A percentile compares a stretch with the other conserved stretches of the same genome.
These are phyloP conservation scores for Melampsora abietis-canadensis DNA, from an alignment of 1,284 basidiomycete genomes.

Conservation along the genomic window DNA sequence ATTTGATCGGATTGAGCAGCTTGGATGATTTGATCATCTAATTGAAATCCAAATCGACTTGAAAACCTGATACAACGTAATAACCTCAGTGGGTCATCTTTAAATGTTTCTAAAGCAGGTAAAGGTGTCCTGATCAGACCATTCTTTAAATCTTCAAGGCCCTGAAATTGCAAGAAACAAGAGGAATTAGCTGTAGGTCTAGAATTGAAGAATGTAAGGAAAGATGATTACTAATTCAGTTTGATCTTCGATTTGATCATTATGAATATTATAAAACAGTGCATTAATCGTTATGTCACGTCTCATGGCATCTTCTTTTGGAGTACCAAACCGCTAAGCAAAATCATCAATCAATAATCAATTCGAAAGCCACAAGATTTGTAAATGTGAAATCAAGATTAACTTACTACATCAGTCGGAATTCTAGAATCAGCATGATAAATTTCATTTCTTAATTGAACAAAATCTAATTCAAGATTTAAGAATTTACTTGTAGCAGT, in stretches of 20 bases:
- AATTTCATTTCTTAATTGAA: conserved; percentile 81
- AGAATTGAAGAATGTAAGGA: background rate
- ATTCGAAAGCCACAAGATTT: too few species aligned
- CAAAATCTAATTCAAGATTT: conserved; percentile 85
- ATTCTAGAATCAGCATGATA: conserved; percentile 84
- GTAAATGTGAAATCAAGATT: too few species aligned
- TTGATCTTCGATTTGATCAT: conserved; percentile 80
- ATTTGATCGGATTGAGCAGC: conserved; percentile 68
- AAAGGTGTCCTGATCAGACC: conserved; percentile 86
- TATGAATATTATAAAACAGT: conserved; percentile 93
- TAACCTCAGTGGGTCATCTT: conserved; percentile 89
- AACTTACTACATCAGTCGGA: conserved; percentile 68
- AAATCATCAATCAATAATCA: background rate
- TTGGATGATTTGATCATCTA: conserved; percentile 69
- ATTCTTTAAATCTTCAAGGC: conserved; percentile 73
- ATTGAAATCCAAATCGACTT: conserved; percentile 76
- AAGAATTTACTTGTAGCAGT: conserved; percentile 85
- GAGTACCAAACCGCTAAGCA: conserved; percentile 79
- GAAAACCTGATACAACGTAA: conserved; percentile 88
- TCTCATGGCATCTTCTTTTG: conserved; percentile 81
- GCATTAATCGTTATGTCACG: conserved; percentile 95
- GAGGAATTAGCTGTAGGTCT: background rate
- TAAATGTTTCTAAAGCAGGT: conserved; percentile 79
- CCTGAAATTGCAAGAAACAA: conserved; percentile 57
- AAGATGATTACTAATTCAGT: conserved; percentile 65